phyloP scores from a whole-genome alignment of 208 protist species.

The Trypanosoma platydactyli region DNA sequence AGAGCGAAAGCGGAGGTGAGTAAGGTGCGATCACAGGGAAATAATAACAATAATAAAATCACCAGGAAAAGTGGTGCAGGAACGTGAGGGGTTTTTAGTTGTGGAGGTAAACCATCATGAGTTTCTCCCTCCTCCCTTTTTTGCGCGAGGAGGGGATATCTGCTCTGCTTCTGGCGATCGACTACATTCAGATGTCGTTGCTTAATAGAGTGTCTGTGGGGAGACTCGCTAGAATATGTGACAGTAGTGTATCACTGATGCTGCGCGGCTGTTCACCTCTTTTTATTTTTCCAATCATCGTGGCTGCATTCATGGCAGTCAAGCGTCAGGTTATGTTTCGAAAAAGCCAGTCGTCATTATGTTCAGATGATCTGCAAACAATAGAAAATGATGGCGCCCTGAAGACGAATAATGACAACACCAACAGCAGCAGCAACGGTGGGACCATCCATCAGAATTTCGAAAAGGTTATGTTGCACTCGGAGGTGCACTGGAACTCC shows the following conservation, averaged over 20 bases:
- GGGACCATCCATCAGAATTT: background rate
- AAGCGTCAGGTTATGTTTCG: too few species aligned
- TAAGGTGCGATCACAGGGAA: too few species aligned
- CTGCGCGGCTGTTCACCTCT: background rate
- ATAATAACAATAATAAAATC: background rate
- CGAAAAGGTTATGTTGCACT: background rate
- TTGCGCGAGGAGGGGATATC: slow-evolving; percentile 12
- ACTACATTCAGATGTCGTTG: slow-evolving; percentile 1
- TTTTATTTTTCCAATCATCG: too few species aligned
- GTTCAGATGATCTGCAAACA: background rate
- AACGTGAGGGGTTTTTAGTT: background rate
- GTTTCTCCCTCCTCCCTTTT: background rate
- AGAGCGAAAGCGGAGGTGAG: too few species aligned
- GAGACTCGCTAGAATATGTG: background rate
- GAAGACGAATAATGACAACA: background rate
- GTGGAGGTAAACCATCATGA: slow-evolving; percentile 12
- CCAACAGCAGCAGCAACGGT: background rate
- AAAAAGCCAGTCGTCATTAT: background rate
- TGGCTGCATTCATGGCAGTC: too few species aligned
- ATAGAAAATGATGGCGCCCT: too few species aligned
- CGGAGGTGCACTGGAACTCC: background rate
- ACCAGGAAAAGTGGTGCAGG: background rate
- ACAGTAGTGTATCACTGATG: too few species aligned
- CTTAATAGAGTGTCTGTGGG: background rate
- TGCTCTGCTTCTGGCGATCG: slow-evolving; percentile 8